Conservation (phyloP, 2,329 filamentous ascomycete species). For the Dryadomyces quercus-mongolicae region DNA sequence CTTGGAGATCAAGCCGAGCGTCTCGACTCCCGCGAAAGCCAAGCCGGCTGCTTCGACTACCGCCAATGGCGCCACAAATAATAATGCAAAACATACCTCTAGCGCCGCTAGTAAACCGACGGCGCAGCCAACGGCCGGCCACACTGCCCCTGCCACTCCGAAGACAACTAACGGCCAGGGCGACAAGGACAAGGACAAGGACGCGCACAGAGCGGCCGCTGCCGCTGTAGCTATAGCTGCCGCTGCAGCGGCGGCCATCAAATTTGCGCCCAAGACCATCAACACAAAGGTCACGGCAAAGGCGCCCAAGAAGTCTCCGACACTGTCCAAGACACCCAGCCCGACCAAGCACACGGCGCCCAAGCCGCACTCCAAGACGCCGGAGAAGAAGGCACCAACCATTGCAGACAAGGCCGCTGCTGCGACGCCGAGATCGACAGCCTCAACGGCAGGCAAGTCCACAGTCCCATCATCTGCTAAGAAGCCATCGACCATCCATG, state of each 20-base stretch:
- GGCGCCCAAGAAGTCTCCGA: constrained; percentile 13
- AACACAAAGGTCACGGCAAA: constrained; percentile 15
- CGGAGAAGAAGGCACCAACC: constrained; percentile 21
- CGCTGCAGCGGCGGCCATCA: background rate
- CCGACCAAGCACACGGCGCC: constrained; percentile 1
- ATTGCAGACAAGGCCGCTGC: constrained; percentile 3
- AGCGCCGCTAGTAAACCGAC: background rate
- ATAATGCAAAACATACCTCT: background rate
- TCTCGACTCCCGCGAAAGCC: background rate
- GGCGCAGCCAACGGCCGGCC: background rate
- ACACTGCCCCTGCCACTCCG: background rate
- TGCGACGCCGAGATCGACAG: constrained; percentile 15
- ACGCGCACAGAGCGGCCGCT: too few relatives aligned
- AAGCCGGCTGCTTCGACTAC: background rate
- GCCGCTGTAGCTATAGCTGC: too few relatives aligned
- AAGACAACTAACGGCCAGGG: background rate
- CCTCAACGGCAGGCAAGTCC: constrained; percentile 16
- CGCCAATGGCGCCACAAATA: background rate
- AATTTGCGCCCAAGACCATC: constrained; percentile 18
- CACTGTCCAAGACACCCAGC: background rate
- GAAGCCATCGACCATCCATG: constrained; percentile 30
- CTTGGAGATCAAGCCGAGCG: background rate
- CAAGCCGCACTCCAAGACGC: constrained; percentile 18
- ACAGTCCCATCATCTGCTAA: constrained; percentile 23
- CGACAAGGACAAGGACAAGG: constrained; percentile 2